These are phyloP conservation scores for Tetrapyrgos nigripes DNA, from an alignment of 1,284 basidiomycete genomes.

Conservation along the genomic window DNA sequence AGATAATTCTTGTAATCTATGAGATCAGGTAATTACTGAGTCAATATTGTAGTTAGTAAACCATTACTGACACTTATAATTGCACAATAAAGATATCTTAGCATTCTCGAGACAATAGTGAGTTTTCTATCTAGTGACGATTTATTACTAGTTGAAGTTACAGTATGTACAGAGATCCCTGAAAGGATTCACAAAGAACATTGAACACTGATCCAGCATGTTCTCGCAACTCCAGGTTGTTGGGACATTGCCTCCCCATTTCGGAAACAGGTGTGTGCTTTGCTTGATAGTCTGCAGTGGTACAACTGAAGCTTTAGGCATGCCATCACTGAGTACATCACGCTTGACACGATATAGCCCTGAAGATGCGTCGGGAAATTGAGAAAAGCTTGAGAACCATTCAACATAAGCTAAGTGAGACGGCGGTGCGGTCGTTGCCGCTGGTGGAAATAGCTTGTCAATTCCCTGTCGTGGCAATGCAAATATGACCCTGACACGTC, in stretches of 20 bases:
- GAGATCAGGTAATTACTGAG: too few relatives aligned
- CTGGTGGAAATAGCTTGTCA: constrained; percentile 1
- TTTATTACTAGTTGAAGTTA: background rate
- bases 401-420: constrained; percentile 14
- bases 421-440: background rate
- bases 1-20: too few relatives aligned
- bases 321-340: constrained; percentile 2
- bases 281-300: constrained; percentile 10
- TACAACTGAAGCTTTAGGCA: constrained; percentile 6
- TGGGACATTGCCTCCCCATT: background rate
- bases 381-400: constrained; percentile 18
- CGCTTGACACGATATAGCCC: constrained; percentile 13
- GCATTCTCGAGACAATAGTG: too few relatives aligned
- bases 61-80: too few relatives aligned
- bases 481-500: constrained; percentile 1
- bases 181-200: background rate
- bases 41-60: too few relatives aligned
- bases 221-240: background rate
- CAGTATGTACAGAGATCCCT: background rate
- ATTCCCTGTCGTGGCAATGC: background rate
- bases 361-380: constrained; percentile 1
- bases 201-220: background rate
- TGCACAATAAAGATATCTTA: too few relatives aligned
- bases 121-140: background rate
- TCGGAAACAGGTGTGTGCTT: constrained; percentile 12